phyloP scores from a whole-genome alignment of 140 eudicot genomes.

The Cichorium intybus region DNA sequence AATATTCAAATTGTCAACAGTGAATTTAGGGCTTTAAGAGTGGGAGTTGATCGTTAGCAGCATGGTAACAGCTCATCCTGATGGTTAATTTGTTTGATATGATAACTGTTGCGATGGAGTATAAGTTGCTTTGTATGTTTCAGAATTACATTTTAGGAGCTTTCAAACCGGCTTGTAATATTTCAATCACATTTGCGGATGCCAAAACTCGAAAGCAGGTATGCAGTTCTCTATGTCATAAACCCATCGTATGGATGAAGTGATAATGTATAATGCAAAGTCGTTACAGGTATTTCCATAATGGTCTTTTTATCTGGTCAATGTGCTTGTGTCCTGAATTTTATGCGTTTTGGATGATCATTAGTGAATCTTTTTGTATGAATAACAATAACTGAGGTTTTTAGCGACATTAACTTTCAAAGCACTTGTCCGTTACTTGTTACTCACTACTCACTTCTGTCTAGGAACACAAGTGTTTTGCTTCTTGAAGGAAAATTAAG shows the following conservation, averaged over 20 bases:
- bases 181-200: slow-evolving; percentile 60
- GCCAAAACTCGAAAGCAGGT: slow-evolving; percentile 78
- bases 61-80: slow-evolving; percentile 27
- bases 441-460: neutral
- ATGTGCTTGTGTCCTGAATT: too few relatives aligned
- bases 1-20: neutral
- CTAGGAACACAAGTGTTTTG: neutral
- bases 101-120: neutral
- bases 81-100: neutral
- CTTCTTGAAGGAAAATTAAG: neutral
- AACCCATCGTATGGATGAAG: neutral
- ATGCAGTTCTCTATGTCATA: neutral
- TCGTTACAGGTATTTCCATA: too few relatives aligned
- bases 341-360: too few relatives aligned
- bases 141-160: slow-evolving; percentile 83
- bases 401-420: neutral
- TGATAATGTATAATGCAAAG: too few relatives aligned
- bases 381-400: neutral
- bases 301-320: neutral
- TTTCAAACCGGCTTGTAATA: slow-evolving; percentile 73
- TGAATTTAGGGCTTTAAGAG: neutral
- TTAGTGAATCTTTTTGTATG: neutral
- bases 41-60: slow-evolving; percentile 11
- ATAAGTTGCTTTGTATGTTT: slow-evolving; percentile 4
- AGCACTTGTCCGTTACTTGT: neutral